These are phyloP conservation scores for Nematocida ironsii DNA, from an alignment of 371 early-diverging fungal genomes.

Conservation along the genomic window DNA sequence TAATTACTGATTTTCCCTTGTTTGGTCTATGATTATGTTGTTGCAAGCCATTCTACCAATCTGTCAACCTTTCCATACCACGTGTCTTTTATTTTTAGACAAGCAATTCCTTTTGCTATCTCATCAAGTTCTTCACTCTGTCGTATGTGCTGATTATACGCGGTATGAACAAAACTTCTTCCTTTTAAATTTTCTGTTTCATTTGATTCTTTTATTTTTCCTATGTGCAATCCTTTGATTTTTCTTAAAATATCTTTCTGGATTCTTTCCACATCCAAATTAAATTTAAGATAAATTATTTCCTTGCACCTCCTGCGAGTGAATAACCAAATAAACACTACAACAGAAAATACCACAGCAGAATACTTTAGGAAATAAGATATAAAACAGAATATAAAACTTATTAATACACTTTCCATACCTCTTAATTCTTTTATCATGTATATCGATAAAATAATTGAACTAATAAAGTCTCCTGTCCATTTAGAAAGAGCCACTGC, in stretches of 20 bases:
- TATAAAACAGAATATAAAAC: neutral
- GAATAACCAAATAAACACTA: neutral
- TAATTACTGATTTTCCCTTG: no score
- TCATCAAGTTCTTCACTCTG: conserved; percentile 19
- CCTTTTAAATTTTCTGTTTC: neutral
- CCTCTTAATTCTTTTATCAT: neutral
- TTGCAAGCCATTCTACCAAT: conserved; percentile 20
- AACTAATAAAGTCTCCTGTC: neutral
- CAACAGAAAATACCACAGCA: neutral
- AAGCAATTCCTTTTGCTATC: conserved; percentile 7
- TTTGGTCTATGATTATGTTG: neutral
- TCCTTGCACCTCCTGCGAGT: conserved; percentile 1
- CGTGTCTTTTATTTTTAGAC: conserved; percentile 7
- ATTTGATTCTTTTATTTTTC: neutral
- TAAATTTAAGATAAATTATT: neutral
- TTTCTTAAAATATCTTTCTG: conserved; percentile 5
- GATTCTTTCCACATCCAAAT: conserved; percentile 19
- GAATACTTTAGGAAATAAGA: neutral
- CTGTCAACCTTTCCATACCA: conserved; percentile 5
- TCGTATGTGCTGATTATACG: neutral
- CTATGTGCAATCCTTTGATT: conserved; percentile 18
- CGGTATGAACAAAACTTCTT: conserved; percentile 28
- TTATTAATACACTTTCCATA: neutral
- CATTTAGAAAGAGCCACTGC: neutral
- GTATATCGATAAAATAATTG: neutral